Conservation (phyloP, 176 grass and related monocot genomes). For the Phyllostachys edulis region DNA sequence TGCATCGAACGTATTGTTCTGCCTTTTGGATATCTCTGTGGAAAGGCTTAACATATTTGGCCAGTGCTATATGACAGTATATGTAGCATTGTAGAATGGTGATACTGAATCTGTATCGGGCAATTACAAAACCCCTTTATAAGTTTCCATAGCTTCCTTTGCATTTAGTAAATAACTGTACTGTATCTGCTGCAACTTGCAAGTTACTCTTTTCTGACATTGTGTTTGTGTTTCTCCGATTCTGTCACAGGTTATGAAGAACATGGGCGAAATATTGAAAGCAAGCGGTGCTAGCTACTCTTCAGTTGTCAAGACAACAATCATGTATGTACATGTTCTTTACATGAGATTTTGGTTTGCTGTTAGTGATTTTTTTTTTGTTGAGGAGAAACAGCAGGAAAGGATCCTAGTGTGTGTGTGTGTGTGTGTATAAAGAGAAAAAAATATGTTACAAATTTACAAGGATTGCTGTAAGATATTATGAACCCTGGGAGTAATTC, state of each 20-base stretch:
- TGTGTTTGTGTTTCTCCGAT: neutral
- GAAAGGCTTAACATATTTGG: neutral
- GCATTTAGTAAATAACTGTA: neutral
- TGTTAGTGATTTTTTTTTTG: neutral
- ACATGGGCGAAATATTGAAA: conserved; percentile 94
- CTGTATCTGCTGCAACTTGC: neutral
- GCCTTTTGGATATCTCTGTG: neutral
- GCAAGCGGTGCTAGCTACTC: conserved; percentile 84
- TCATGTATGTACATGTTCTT: conserved; percentile 57
- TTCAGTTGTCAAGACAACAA: conserved; percentile 98
- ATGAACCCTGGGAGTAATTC: conserved; percentile 14
- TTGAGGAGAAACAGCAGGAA: too few relatives aligned
- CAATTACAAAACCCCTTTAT: neutral
- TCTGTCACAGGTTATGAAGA: conserved; percentile 71
- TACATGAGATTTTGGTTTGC: neutral
- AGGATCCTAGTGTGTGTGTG: too few relatives aligned
- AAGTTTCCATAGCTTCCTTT: neutral
- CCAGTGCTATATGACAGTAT: neutral
- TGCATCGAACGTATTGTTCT: neutral
- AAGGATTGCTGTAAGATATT: neutral
- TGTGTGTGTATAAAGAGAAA: too few relatives aligned
- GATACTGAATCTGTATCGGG: neutral
- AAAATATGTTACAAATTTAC: too few relatives aligned
- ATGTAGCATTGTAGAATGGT: neutral
- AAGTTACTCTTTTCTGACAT: neutral